Base-by-base conservation (phyloP, 768 basidiomycete species). In the Ramaria sp. region DNA sequence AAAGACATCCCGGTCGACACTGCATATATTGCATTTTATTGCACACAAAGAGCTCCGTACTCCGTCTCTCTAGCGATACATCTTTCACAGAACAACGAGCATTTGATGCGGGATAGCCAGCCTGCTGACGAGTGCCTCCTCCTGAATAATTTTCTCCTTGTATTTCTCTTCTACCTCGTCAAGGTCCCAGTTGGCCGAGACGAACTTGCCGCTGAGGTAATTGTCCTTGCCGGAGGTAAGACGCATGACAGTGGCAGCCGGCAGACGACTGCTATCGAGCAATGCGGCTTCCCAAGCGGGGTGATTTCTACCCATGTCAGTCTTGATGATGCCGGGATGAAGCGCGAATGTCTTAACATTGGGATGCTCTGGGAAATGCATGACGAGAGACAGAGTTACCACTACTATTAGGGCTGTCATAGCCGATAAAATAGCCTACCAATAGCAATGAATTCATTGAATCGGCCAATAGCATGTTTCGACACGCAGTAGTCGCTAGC, bases 251-350 rank as follows among this genome's bases (percentile, higher is more conserved):
- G 64, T 63, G 1, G 64, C 61, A 6, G 63, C 63, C 7, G 63
- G 64, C 5, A 65, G 57, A 39, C 60, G 55, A 0, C 63, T 20
- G 5, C 59, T 61, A 43, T 65, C 62, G 10, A 57, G 51, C 33
- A 43, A 45, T 27, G 47, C 38, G 9, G 54, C 55, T 22, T 56
- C 55, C 45, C 56, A 58, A 20, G 59, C 51, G 42, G 57, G 46
- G 31, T 58, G 31, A 12, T n/a, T n/a, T 13, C 45, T 37, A n/a
- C 52, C 31, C 45, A 62, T 37, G n/a, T 63, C 63, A 12, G 61
- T 63, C 38, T 51, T 7, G n/a, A 60, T 57, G 1, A 50, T 52
- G 10, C 63, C 61, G 22, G 59, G 57, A 20, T 59, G 47, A 15
- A 60, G 30, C 10, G 59, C 38, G 30, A 59, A 51, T 7, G 48